Evolutionary conservation across 345 rosid genomes (phyloP).

Genomic region (Syzygium aqueum): DNA sequence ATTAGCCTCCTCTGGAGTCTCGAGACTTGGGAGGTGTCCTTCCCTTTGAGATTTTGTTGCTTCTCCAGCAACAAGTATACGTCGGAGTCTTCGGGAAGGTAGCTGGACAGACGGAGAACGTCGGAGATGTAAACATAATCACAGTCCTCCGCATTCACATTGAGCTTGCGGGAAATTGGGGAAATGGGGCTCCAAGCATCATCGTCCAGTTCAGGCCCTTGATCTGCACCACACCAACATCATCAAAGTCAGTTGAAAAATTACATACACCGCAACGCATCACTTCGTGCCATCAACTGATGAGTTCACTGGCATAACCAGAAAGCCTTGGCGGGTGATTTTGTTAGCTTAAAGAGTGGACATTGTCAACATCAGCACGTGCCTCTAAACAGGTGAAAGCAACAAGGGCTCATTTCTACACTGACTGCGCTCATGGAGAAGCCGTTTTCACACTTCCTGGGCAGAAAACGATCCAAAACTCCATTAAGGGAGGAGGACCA

Average conservation of each 20-base stretch:
- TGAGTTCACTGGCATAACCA: background rate
- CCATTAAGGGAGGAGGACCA: background rate
- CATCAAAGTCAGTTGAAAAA: background rate
- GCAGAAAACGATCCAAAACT: background rate
- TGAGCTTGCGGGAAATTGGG: slow-evolving; percentile 13
- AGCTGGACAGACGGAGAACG: slow-evolving; percentile 49
- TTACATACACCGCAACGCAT: background rate
- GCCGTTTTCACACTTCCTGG: background rate
- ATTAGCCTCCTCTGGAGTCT: slow-evolving; percentile 53
- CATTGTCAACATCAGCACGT: background rate
- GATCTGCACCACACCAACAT: slow-evolving; percentile 21
- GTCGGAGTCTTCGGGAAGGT: slow-evolving; percentile 46
- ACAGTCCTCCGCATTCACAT: slow-evolving; percentile 27
- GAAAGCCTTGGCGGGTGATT: background rate
- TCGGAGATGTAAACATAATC: slow-evolving; percentile 71
- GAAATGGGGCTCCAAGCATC: slow-evolving; percentile 52
- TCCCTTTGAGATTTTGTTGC: slow-evolving; percentile 55
- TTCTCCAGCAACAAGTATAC: slow-evolving; percentile 62
- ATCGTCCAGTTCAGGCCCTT: slow-evolving; percentile 43
- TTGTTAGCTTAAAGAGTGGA: background rate
- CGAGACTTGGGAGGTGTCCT: slow-evolving; percentile 39
- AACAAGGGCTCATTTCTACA: background rate
- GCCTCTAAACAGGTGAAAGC: background rate
- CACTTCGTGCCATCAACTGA: background rate
- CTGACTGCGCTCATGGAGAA: background rate